These are phyloP conservation scores for Fusarium staphyleae DNA, from an alignment of 2,329 filamentous ascomycete genomes.

Conservation along the genomic window DNA sequence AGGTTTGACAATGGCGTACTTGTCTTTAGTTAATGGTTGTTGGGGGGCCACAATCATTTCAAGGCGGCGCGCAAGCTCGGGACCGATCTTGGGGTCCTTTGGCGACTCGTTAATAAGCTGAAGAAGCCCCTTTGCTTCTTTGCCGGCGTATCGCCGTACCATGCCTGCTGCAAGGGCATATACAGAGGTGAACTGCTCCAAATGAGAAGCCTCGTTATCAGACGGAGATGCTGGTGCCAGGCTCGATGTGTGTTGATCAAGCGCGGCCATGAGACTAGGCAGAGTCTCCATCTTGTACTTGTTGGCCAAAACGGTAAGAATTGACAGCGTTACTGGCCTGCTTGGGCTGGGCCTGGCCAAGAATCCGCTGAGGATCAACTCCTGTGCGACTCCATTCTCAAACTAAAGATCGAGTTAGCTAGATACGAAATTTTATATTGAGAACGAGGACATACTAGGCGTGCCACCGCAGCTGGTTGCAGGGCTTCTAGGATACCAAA, in stretches of 20 bases:
- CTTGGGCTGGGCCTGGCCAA: constrained; percentile 25
- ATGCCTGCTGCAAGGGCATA: constrained; percentile 50
- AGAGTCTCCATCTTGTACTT: constrained; percentile 52
- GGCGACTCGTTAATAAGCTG: constrained; percentile 48
- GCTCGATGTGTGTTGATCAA: constrained; percentile 39
- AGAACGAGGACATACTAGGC: constrained; percentile 43
- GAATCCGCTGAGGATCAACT: constrained; percentile 44
- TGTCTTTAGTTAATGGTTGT: constrained; percentile 49
- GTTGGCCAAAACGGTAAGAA: constrained; percentile 54
- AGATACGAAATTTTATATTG: constrained; percentile 5
- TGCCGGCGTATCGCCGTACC: constrained; percentile 49
- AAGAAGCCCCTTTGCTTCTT: constrained; percentile 45
- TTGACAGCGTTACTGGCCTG: constrained; percentile 44
- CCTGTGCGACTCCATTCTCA: constrained; percentile 46
- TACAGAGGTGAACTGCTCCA: constrained; percentile 44
- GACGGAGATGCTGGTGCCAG: constrained; percentile 26
- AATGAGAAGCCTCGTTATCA: constrained; percentile 16
- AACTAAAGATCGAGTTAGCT: constrained; percentile 43
- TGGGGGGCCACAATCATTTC: constrained; percentile 53
- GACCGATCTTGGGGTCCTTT: constrained; percentile 45
- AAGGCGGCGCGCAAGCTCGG: constrained; percentile 52
- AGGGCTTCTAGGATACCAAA: constrained; percentile 51
- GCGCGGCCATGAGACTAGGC: constrained; percentile 35
- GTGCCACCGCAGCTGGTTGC: constrained; percentile 44
- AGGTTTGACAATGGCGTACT: constrained; percentile 53